Conservation (phyloP, 1,284 basidiomycete species). For the Xerocomus nothofagi region DNA sequence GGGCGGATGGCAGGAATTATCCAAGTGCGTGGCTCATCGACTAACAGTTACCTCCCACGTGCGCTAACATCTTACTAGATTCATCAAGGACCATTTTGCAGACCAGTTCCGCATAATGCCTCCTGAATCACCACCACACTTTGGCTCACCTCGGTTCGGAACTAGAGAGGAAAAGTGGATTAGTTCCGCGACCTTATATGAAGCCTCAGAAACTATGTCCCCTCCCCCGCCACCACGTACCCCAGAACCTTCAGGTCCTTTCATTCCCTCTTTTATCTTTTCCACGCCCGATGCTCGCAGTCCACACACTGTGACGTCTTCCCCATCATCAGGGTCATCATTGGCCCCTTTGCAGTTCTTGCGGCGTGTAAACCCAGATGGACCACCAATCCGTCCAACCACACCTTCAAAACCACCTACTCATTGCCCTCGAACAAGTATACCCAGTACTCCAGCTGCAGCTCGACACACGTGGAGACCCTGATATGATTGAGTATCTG, state of each 20-base stretch:
- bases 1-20: constrained; percentile 91
- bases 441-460: constrained; percentile 37
- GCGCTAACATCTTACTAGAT: constrained; percentile 47
- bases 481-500: constrained; percentile 22
- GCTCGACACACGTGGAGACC: constrained; percentile 39
- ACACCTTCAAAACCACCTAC: constrained; percentile 44
- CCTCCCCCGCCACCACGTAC: constrained; percentile 60
- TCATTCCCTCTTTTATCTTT: constrained; percentile 48
- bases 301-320: constrained; percentile 44
- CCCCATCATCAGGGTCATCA: constrained; percentile 51
- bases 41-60: neutral
- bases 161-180: constrained; percentile 76
- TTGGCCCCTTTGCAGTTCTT: constrained; percentile 58
- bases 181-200: constrained; percentile 68
- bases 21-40: constrained; percentile 57
- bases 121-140: constrained; percentile 54
- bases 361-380: constrained; percentile 48
- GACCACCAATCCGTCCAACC: constrained; percentile 38
- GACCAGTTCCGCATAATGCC: constrained; percentile 69
- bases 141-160: constrained; percentile 38
- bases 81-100: constrained; percentile 83
- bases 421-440: constrained; percentile 34
- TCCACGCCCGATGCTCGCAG: constrained; percentile 49
- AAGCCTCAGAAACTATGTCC: constrained; percentile 45
- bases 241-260: constrained; percentile 59